Evolutionary conservation across 257 asterid species (phyloP), one percentile per base, ranked within the genome.

Genomic region (Capsicum rhomboideum): DNA sequence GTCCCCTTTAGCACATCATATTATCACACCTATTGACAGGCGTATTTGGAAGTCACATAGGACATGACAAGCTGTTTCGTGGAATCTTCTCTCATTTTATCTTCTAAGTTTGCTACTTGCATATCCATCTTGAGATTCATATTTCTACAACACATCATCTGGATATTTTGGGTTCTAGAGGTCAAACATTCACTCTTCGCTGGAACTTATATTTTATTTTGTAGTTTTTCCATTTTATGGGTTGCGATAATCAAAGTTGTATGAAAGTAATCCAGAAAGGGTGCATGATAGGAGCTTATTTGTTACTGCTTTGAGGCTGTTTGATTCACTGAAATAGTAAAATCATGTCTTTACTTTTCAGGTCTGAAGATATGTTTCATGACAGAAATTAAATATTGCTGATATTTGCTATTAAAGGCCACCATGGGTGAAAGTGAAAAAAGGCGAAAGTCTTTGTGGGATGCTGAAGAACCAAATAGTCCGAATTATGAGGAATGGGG

Each of bases 391-490:
- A 77, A 52, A 82, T 29, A 50, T 69, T 53, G 63, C 52, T 82
- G 85, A 82, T 52, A 55, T 42, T 82, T 67, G 68, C 31, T 18
- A 68, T 66, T 80, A 68, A 82, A 42, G 80, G 79, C 34, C 81
- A 74, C 23, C 68, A 82, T 82, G 85, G 85, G 64, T 82, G 85
- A 66, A 68, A 68, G 66, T 67, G 80, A 63, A 64, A 82, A 55
- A 82, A 82, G 50, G 85, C 80, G 80, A 11, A 82, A 74, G 52
- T 82, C 85, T 82, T 20, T 82, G 78, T 82, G 85, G 85, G 85
- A 82, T 64, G 42, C 54, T 18, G 85, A 82, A 50, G 84, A 63
- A 44, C 82, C 63, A 50, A 77, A 77, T 26, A 50, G 63, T 77
- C 63, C 46, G 10, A 55, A 49, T 31, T 68, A 46, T 67, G 52